Base-by-base conservation (phyloP, 164 flowering plant genomes). In the Annona squamosa region DNA sequence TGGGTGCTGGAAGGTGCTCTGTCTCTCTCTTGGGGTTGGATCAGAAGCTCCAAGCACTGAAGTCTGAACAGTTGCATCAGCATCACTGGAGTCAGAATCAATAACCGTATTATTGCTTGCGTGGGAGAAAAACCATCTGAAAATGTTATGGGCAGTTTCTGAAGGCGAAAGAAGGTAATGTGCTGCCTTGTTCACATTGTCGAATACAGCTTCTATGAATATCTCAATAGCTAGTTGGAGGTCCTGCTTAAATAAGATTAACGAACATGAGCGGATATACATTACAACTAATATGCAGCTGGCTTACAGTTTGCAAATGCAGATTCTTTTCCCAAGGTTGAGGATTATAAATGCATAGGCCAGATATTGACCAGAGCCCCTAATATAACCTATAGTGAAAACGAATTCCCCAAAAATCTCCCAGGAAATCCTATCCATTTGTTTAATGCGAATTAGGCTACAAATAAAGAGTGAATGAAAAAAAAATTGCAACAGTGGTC, bases 201-300 rank as follows among this genome's bases (percentile, higher is more conserved):
- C 99, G 79, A 96, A 96, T 57, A 88, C 67, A 61, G 87, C 79
- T 82, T 96, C 99, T 64, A 96, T 96, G 77, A 77, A 81, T 4
- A 96, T 89, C 86, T 96, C 99, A 74, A 84, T 87, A 45, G 86
- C 95, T 65, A 96, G 84, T 79, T 96, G 97, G 76, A 96, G 91
- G 85, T 96, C 99, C 99, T 96, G 91, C 62, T 73, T 3, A 70
- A 71, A 52, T 48, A 26, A 17, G 9, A 66, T 66, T 43, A 41
- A 9, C 46, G 47, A 66, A 52, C 13, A 52, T 52, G 59, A 52
- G 59, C 13, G 6, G 13, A 52, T 52, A 16, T 10, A 52, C 2
- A 12, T 10, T 52, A 52, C 59, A 10, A 52, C 9, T 7, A 52
- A 52, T 52, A 52, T 52, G 9, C 59, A 52, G 59, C 13, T 52